Evolutionary conservation across 1,139 yeast species (phyloP), one percentile per base, ranked within the genome.

Genomic region (Diutina mesorugosa): DNA sequence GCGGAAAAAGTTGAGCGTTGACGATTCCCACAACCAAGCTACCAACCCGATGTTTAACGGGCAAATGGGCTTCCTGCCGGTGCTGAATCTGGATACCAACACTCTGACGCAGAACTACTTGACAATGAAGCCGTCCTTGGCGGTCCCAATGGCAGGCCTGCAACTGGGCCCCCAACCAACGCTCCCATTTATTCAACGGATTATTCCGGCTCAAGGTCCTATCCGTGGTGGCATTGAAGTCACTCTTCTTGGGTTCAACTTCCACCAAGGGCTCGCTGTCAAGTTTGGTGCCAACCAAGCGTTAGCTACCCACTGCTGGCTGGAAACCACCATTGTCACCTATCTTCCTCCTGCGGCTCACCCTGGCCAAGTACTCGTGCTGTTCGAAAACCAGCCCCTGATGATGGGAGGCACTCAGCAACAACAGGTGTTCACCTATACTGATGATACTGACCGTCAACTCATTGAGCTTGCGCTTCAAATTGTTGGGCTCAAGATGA

Each of bases 121-220:
- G 53, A 57, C 56, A 32, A 54, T 57, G 12, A 60, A 59, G 46
- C 30, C 30, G 14, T 38, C 18, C 30, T n/a, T 29, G 52, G 41
- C 21, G 12, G 21, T 29, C 14, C 41, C 41, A 4, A 47, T 45
- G 45, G 41, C 51, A 5, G 16, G n/a, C 14, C 30, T 12, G 56
- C 64, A 59, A 58, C 60, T 57, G 50, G 53, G n/a, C 14, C 45
- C 47, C 62, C 62, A 60, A 14, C 67, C 62, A 54, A 61, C 73
- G 29, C 60, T 54, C 28, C 91, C 93, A 1, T 71, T 79, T 0
- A 85, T 90, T 59, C 91, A 89, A 67, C 78, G 96, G 60, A 87
- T 93, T 14, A 90, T 93, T 58, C 99, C 99, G 0, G 86, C 95
- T 0, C 95, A 88, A 68, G 99, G 99, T 1, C 95, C 97, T 8